Evolutionary conservation across 805 yeast species (phyloP).

Genomic region (Candida glaebosa): DNA sequence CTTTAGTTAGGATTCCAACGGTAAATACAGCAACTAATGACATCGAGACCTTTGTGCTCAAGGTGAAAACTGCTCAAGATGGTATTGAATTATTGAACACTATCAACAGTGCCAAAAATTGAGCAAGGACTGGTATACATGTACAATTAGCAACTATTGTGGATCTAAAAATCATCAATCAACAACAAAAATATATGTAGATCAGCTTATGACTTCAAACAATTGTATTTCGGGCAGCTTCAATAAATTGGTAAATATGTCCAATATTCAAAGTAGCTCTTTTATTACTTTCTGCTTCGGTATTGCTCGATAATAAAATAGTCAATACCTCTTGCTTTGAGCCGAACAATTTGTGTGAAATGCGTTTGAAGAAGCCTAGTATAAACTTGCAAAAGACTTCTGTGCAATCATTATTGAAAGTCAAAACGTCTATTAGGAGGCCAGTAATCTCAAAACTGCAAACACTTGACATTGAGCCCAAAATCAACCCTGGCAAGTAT

Average conservation of each 20-base stretch:
- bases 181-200: neutral
- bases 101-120: conserved; percentile 25
- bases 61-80: conserved; percentile 74
- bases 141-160: conserved; percentile 1
- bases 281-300: too few relatives aligned
- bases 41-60: conserved; percentile 65
- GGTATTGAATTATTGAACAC: conserved; percentile 48
- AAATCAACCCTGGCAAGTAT: conserved; percentile 39
- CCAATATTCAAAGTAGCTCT: conserved; percentile 49
- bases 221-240: conserved; percentile 26
- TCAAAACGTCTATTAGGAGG: conserved; percentile 53
- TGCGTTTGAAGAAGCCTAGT: conserved; percentile 48
- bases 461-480: conserved; percentile 44
- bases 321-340: conserved; percentile 42
- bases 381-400: conserved; percentile 49
- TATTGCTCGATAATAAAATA: conserved; percentile 27
- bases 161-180: neutral
- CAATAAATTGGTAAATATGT: conserved; percentile 46
- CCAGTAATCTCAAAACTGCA: conserved; percentile 45
- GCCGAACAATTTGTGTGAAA: conserved; percentile 51
- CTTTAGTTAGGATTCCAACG: conserved; percentile 63
- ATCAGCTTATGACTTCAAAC: conserved; percentile 4
- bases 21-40: conserved; percentile 49
- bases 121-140: neutral
- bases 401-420: conserved; percentile 67